Conservation (phyloP, 179 eudicot genomes). For the Silene noctiflora region DNA sequence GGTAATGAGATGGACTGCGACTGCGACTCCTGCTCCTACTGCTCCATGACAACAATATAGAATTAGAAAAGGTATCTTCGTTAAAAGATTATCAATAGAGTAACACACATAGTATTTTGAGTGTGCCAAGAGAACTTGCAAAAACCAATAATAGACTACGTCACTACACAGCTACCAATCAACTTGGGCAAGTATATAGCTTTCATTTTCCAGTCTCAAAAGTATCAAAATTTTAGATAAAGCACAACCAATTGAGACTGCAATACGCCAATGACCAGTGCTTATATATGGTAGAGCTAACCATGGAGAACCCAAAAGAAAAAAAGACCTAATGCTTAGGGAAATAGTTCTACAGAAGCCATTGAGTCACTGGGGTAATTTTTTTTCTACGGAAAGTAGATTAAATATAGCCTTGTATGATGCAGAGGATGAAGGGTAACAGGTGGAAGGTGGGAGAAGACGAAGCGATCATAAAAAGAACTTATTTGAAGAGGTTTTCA, state of each 20-base stretch:
- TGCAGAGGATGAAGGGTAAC: neutral
- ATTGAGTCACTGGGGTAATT: too few relatives aligned
- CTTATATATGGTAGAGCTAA: neutral
- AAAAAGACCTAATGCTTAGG: neutral
- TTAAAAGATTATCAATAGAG: neutral
- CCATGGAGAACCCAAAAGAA: neutral
- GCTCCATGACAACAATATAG: constrained; percentile 12
- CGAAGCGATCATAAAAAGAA: too few relatives aligned
- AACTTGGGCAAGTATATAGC: neutral
- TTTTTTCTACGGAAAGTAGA: neutral
- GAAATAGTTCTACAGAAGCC: neutral
- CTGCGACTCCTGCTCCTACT: constrained; percentile 42
- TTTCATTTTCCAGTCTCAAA: neutral
- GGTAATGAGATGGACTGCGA: constrained; percentile 38
- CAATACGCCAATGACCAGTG: neutral
- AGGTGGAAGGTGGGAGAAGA: neutral
- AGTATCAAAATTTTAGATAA: neutral
- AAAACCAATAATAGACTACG: neutral
- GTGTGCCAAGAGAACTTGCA: neutral
- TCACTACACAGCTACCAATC: neutral
- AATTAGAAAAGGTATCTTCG: neutral
- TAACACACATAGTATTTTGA: neutral
- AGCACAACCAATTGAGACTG: neutral
- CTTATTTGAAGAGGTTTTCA: neutral
- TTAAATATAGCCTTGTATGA: neutral